A percentile compares a stretch with the other conserved stretches of the same genome.
Conservation (phyloP, 2,329 filamentous ascomycete species). For the Fusarium xyrophilum region DNA sequence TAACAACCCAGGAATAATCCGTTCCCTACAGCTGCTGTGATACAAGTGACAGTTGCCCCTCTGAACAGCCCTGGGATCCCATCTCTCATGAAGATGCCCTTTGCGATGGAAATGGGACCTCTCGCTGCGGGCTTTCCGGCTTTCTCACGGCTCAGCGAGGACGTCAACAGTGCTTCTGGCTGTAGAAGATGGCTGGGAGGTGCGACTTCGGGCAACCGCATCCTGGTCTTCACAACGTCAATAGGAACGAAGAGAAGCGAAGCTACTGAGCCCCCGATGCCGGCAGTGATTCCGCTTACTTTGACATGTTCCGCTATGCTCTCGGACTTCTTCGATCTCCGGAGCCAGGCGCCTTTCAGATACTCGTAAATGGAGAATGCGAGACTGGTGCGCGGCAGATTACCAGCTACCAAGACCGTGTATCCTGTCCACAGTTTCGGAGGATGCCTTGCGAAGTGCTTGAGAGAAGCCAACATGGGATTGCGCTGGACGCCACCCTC, state of each 20-base stretch:
- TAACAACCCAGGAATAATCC: constrained; percentile 23
- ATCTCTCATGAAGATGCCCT: constrained; percentile 10
- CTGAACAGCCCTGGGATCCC: constrained; percentile 19
- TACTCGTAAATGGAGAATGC: constrained; percentile 27
- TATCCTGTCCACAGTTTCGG: constrained; percentile 26
- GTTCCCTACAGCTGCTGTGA: constrained; percentile 22
- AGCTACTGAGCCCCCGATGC: constrained; percentile 18
- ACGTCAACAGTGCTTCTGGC: constrained; percentile 5
- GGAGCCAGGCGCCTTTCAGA: constrained; percentile 9
- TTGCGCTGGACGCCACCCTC: background rate
- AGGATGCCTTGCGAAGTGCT: constrained; percentile 17
- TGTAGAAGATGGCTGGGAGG: background rate
- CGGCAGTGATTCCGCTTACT: constrained; percentile 21
- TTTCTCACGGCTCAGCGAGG: constrained; percentile 3
- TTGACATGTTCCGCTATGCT: constrained; percentile 8
- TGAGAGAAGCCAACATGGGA: constrained; percentile 6
- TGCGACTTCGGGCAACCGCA: constrained; percentile 13
- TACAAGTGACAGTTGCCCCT: constrained; percentile 19
- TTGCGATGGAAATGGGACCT: constrained; percentile 16
- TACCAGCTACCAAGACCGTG: constrained; percentile 19
- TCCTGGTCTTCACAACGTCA: constrained; percentile 25
- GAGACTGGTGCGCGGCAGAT: constrained; percentile 22
- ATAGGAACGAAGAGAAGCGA: constrained; percentile 16
- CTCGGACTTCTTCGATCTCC: background rate
- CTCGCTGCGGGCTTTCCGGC: background rate